Base-by-base conservation (phyloP, 495 filamentous ascomycete species). In the Hypoxylon lienhwacheense region DNA sequence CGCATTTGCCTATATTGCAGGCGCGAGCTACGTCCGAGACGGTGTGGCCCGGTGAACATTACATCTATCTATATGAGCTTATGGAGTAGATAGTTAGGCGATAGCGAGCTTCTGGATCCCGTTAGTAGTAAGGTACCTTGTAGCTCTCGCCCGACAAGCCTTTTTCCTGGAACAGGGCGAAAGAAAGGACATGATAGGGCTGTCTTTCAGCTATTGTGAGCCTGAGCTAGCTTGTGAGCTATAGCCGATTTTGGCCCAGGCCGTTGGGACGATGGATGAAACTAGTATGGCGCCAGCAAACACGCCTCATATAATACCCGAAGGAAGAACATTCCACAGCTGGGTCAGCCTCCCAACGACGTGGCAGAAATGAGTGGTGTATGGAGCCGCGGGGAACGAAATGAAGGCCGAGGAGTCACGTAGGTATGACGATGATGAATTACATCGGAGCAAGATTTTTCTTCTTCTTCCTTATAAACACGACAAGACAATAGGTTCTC, bases 131-230 rank as follows among this genome's bases (percentile, higher is more conserved):
- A n/a, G n/a, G n/a, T n/a, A n/a, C n/a, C n/a, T n/a, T n/a, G n/a
- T n/a, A n/a, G n/a, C n/a, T n/a, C n/a, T n/a, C n/a, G n/a, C n/a
- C n/a, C n/a, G n/a, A 16, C 15, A 36, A 34, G 17, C 37, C 26
- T 40, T 44, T 35, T 42, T 20, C 8, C 24, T n/a, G 20, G 8
- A 7, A 24, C 20, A 45, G 19, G 7, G 11, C n/a, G 26, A 29
- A 22, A 22, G 12, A 44, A 29, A 22, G 17, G 16, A 49, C 22
- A 22, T 26, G 21, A 46, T 17, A 34, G 34, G 34, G 46, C 50
- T 53, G 15, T 31, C 34, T 42, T 55, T 55, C 51, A 55, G 58
- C 51, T 55, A 47, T 11, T 31, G 21, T 11, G 33, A 46, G 43
- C 47, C 34, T 51, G 36, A 54, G 37, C 37, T 47, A 51, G 47